Evolutionary conservation across 257 asterid genomes (phyloP).

Genomic region (Solanum pennellii): DNA sequence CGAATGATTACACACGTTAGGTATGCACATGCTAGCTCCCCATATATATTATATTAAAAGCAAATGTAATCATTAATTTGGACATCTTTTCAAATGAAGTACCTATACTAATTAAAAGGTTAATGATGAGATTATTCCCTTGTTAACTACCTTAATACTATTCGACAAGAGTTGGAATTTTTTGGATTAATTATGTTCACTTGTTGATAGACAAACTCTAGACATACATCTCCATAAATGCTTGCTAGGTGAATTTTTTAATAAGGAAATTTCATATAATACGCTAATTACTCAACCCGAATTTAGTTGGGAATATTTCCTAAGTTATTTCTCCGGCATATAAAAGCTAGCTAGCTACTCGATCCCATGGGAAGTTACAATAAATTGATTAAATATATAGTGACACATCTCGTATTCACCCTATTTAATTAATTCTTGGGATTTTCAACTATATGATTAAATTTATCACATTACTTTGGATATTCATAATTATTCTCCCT

Average conservation of each 20-base stretch:
- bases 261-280: neutral
- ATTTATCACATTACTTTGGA: neutral
- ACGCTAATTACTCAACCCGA: neutral
- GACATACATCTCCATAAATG: neutral
- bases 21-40: slow-evolving; percentile 52
- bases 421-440: neutral
- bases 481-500: neutral
- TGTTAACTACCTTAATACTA: slow-evolving; percentile 17
- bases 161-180: neutral
- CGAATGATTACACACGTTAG: slow-evolving; percentile 49
- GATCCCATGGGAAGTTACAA: neutral
- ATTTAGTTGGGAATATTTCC: neutral
- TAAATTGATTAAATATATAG: neutral
- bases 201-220: neutral
- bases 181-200: neutral
- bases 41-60: neutral
- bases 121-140: slow-evolving; percentile 34
- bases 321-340: neutral
- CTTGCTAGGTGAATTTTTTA: neutral
- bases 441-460: neutral
- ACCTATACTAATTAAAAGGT: slow-evolving; percentile 14
- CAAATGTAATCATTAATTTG: neutral
- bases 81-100: slow-evolving; percentile 8
- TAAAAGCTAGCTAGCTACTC: neutral
- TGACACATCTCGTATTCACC: neutral